Conservation (phyloP, 495 filamentous ascomycete species). For the Aspergillus olivimuriae region DNA sequence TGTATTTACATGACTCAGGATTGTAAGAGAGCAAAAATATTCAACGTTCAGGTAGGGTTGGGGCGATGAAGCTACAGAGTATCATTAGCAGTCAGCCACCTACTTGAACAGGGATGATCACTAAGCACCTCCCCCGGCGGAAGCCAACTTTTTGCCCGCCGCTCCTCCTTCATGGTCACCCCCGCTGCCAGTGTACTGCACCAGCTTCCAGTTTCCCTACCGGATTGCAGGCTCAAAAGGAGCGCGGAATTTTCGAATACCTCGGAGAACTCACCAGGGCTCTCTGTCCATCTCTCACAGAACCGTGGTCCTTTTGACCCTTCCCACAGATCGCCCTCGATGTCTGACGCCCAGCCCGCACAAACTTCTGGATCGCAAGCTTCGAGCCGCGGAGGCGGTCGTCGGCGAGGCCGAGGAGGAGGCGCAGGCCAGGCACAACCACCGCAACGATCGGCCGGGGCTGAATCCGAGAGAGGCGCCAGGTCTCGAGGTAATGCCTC, state of each 20-base stretch:
- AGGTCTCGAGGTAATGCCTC: slow-evolving; percentile 22
- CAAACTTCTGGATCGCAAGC: slow-evolving; percentile 21
- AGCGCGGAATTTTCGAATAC: no score
- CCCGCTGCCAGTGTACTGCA: slow-evolving; percentile 7
- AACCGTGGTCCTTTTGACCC: no score
- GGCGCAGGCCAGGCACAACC: slow-evolving; percentile 21
- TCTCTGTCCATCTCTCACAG: slow-evolving; percentile 1
- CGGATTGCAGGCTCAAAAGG: no score
- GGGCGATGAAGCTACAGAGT: no score
- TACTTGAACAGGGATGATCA: no score
- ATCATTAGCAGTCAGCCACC: no score
- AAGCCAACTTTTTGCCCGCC: slow-evolving; percentile 16
- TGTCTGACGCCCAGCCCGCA: slow-evolving; percentile 33
- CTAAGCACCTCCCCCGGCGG: slow-evolving; percentile 16
- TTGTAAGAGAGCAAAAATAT: no score
- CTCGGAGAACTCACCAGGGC: slow-evolving; percentile 5
- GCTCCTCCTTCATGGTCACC: slow-evolving; percentile 2
- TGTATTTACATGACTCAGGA: no score
- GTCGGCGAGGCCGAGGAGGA: slow-evolving; percentile 38
- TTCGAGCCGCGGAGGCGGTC: slow-evolving; percentile 32
- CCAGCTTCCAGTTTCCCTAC: not conserved
- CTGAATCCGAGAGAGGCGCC: slow-evolving; percentile 15
- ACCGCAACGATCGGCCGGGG: slow-evolving; percentile 17
- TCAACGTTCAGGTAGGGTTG: no score
- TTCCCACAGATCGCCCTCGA: no score